A percentile compares a stretch with the other conserved stretches of the same genome.
phyloP scores from a whole-genome alignment of 345 rosid genomes.

The Trapa incisa region DNA sequence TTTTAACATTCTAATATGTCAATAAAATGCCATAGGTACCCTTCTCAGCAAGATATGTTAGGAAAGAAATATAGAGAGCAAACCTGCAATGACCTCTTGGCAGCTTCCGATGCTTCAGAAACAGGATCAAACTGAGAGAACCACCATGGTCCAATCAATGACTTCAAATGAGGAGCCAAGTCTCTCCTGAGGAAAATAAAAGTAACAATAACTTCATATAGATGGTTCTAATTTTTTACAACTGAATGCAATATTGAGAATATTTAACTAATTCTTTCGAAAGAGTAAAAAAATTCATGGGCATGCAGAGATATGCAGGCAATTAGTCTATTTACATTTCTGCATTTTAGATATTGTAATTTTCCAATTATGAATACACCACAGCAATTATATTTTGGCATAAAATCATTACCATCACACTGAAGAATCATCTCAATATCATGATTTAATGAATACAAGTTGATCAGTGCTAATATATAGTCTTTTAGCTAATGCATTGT shows the following conservation, averaged over 20 bases:
- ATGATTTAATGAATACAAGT: not conserved
- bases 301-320: not conserved
- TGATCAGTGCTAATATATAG: not conserved
- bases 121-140: slow-evolving; percentile 82
- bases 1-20: not conserved
- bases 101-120: slow-evolving; percentile 81
- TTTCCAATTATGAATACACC: not conserved
- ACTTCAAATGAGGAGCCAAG: slow-evolving; percentile 76
- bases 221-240: not conserved
- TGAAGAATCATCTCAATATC: not conserved
- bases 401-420: not conserved
- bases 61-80: slow-evolving; percentile 5
- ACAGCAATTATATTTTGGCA: not conserved
- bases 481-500: too few species aligned
- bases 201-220: slow-evolving; percentile 4
- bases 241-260: not conserved
- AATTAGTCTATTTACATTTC: not conserved
- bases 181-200: slow-evolving; percentile 55
- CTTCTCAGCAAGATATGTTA: not conserved
- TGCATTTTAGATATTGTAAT: not conserved
- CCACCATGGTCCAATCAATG: slow-evolving; percentile 99
- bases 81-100: slow-evolving; percentile 85
- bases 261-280: not conserved
- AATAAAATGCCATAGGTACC: not conserved
- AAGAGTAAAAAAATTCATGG: not conserved